Evolutionary conservation across 768 basidiomycete genomes (phyloP).

Genomic region (Lactifluus rugatus): DNA sequence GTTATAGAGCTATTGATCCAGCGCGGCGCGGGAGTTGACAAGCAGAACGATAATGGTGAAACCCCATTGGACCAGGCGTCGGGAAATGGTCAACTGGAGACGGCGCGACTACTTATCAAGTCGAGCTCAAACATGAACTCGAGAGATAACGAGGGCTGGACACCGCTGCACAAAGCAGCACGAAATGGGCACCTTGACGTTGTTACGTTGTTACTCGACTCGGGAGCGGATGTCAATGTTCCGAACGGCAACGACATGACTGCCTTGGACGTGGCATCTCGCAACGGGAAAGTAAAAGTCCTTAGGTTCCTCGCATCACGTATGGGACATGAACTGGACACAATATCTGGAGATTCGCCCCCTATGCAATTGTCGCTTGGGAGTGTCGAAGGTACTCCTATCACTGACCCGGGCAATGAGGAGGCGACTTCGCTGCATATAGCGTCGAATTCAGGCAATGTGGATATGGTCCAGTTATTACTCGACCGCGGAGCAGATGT

Average conservation of each 20-base stretch:
- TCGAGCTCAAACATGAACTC: not conserved
- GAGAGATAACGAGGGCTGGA: not conserved
- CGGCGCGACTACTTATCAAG: not conserved
- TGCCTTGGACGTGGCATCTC: not conserved
- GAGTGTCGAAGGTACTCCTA: too few relatives aligned
- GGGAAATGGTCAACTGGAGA: not conserved
- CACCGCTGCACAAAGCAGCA: not conserved
- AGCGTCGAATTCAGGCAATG: too few relatives aligned
- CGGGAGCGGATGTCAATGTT: not conserved
- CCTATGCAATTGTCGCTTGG: too few relatives aligned
- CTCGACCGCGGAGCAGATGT: too few relatives aligned
- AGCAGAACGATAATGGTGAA: too few relatives aligned
- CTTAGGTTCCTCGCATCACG: not conserved
- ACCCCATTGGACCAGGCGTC: not conserved
- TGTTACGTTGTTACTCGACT: not conserved
- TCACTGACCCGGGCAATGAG: too few relatives aligned
- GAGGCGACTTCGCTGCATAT: too few relatives aligned
- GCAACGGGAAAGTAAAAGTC: not conserved
- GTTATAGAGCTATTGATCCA: too few relatives aligned
- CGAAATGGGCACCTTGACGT: not conserved
- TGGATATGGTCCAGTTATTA: too few relatives aligned
- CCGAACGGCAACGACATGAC: not conserved
- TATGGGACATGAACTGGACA: not conserved
- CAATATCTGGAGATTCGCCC: too few relatives aligned
- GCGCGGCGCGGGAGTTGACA: too few relatives aligned